Conservation (phyloP, 179 eudicot genomes). For the Drosera spatulata region DNA sequence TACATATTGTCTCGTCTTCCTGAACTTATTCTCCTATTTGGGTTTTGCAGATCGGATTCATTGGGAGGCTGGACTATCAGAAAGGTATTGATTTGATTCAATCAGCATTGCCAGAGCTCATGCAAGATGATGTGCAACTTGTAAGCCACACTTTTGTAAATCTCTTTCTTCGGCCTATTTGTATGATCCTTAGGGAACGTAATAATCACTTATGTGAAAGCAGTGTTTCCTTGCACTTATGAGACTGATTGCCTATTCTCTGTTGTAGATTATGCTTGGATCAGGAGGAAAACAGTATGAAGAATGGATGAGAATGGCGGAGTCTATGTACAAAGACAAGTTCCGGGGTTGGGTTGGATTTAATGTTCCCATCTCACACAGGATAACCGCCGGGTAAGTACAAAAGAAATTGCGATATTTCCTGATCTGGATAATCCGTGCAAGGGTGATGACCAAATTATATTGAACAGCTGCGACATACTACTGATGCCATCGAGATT, state of each 20-base stretch:
- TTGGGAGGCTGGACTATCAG: constrained; percentile 80
- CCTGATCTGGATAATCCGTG: constrained; percentile 80
- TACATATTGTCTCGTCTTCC: background rate
- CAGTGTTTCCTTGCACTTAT: no score
- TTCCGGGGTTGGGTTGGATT: constrained; percentile 98
- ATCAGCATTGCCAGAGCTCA: constrained; percentile 87
- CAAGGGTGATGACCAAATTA: constrained; percentile 67
- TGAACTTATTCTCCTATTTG: background rate
- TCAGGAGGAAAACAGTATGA: constrained; percentile 78
- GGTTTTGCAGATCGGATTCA: constrained; percentile 80
- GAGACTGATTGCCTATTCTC: no score
- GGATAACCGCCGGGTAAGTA: constrained; percentile 89
- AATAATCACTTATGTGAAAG: no score
- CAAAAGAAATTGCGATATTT: constrained; percentile 61
- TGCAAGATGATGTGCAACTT: constrained; percentile 68
- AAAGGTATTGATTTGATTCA: constrained; percentile 91
- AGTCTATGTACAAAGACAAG: constrained; percentile 48
- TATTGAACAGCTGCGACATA: constrained; percentile 65
- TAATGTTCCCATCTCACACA: constrained; percentile 87
- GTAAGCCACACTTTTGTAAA: constrained; percentile 38
- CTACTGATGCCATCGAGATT: constrained; percentile 94
- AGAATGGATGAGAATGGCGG: constrained; percentile 88
- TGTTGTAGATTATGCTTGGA: constrained; percentile 85
- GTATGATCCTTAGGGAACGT: no score
- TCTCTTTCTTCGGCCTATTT: no score